Evolutionary conservation across 1,284 basidiomycete genomes (phyloP).

Genomic region (Ustilago esculenta): DNA sequence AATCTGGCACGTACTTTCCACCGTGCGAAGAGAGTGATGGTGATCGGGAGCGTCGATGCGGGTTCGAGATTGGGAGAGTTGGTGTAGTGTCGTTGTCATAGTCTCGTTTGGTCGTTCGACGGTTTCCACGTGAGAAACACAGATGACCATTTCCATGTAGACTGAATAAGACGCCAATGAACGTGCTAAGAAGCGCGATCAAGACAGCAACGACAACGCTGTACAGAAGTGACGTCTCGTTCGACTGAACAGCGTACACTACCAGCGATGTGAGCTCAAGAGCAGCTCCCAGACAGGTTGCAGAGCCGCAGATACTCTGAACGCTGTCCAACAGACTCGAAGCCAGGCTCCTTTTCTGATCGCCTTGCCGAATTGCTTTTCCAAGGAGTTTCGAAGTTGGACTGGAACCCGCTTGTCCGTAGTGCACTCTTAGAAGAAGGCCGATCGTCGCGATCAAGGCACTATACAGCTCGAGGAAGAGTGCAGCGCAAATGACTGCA

Average conservation of each 20-base stretch:
- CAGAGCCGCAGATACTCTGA: neutral
- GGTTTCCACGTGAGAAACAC: neutral
- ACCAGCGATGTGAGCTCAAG: neutral
- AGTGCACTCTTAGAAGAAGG: conserved; percentile 5
- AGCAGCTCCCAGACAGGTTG: conserved; percentile 4
- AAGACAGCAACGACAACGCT: neutral
- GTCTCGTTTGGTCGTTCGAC: too few species aligned
- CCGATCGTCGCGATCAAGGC: conserved; percentile 7
- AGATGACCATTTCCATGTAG: neutral
- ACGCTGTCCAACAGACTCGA: neutral
- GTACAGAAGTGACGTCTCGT: neutral
- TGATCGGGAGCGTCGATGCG: neutral
- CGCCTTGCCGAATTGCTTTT: too few species aligned
- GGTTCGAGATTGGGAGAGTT: neutral
- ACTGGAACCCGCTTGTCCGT: too few species aligned
- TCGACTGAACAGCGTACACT: neutral
- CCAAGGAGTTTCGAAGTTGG: too few species aligned
- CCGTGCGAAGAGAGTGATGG: conserved; percentile 11
- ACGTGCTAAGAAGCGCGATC: neutral
- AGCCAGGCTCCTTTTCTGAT: neutral
- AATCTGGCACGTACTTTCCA: conserved; percentile 11
- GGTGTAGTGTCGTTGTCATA: neutral
- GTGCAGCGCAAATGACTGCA: conserved; percentile 6
- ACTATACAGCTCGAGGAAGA: conserved; percentile 26
- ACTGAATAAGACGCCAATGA: neutral